These are phyloP conservation scores for Trichoderma koningii DNA, from an alignment of 2,329 filamentous ascomycete species.

Conservation along the genomic window DNA sequence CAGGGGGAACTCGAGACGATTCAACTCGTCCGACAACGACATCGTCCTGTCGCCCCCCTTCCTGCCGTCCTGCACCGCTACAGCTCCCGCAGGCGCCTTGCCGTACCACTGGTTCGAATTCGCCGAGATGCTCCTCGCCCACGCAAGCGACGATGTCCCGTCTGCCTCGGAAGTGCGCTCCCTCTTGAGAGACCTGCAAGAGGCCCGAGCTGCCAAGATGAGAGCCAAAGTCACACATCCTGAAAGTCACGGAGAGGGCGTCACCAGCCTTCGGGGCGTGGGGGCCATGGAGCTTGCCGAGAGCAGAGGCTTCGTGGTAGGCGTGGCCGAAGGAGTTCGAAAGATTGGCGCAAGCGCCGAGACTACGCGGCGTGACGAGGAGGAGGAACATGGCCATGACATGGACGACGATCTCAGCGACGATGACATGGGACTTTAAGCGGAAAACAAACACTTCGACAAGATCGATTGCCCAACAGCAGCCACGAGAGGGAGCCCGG, in stretches of 20 bases:
- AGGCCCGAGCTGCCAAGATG: constrained; percentile 89
- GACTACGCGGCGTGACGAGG: constrained; percentile 72
- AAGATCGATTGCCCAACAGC: neutral
- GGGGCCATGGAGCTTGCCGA: constrained; percentile 93
- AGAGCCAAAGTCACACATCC: constrained; percentile 71
- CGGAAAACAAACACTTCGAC: neutral
- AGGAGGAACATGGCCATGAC: constrained; percentile 65
- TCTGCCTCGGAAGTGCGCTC: constrained; percentile 73
- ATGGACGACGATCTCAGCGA: constrained; percentile 65
- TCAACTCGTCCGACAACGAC: constrained; percentile 37
- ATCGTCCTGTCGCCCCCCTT: constrained; percentile 70
- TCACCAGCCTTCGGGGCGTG: constrained; percentile 70
- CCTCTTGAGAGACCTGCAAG: constrained; percentile 76
- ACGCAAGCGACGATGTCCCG: constrained; percentile 78
- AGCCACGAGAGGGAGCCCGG: neutral
- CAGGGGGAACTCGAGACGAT: constrained; percentile 46
- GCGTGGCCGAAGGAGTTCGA: constrained; percentile 84
- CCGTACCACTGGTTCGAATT: constrained; percentile 97
- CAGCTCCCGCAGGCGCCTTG: constrained; percentile 67
- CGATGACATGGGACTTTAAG: constrained; percentile 49
- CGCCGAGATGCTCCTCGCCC: constrained; percentile 81
- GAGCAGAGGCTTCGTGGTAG: constrained; percentile 77
- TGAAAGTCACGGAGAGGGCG: constrained; percentile 71
- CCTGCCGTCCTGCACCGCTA: constrained; percentile 70
- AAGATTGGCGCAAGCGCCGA: constrained; percentile 82